Conservation (phyloP, 768 basidiomycete species). For the Auricularia sp. region DNA sequence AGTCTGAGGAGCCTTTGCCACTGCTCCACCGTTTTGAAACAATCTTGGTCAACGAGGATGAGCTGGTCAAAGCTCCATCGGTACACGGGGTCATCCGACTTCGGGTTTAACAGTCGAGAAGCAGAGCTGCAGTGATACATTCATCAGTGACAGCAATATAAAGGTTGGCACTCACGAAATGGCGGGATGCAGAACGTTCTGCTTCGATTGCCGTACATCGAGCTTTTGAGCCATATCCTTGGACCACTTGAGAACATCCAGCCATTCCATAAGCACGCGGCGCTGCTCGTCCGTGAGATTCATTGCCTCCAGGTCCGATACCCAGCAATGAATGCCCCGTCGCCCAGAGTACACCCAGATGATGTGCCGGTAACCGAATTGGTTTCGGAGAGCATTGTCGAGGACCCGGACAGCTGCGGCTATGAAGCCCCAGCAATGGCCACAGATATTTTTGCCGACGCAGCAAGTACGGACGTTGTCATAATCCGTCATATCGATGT, state of each 20-base stretch:
- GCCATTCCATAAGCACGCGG: constrained; percentile 72
- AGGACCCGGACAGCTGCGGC: constrained; percentile 83
- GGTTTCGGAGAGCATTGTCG: constrained; percentile 66
- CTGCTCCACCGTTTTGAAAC: constrained; percentile 60
- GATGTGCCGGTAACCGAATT: constrained; percentile 84
- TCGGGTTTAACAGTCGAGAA: neutral
- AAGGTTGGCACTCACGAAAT: constrained; percentile 42
- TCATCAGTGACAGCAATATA: too few species aligned
- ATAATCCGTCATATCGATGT: constrained; percentile 99
- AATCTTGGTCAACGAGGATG: constrained; percentile 75
- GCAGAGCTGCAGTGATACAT: neutral
- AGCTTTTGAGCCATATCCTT: constrained; percentile 77
- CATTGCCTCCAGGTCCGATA: constrained; percentile 83
- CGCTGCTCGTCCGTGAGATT: constrained; percentile 87
- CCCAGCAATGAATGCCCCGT: constrained; percentile 97
- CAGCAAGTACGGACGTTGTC: constrained; percentile 94
- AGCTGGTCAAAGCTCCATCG: constrained; percentile 53
- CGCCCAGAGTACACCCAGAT: constrained; percentile 99
- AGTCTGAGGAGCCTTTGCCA: constrained; percentile 66
- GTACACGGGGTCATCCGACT: neutral
- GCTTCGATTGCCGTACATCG: constrained; percentile 45
- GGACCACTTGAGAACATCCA: constrained; percentile 75
- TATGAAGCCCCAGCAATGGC: constrained; percentile 91
- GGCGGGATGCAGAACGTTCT: constrained; percentile 53
- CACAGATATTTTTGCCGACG: constrained; percentile 82